A percentile compares a stretch with the other conserved stretches of the same genome.
Evolutionary conservation across 1,139 yeast species (phyloP).

Genomic region (Suhomyces panamericanus): DNA sequence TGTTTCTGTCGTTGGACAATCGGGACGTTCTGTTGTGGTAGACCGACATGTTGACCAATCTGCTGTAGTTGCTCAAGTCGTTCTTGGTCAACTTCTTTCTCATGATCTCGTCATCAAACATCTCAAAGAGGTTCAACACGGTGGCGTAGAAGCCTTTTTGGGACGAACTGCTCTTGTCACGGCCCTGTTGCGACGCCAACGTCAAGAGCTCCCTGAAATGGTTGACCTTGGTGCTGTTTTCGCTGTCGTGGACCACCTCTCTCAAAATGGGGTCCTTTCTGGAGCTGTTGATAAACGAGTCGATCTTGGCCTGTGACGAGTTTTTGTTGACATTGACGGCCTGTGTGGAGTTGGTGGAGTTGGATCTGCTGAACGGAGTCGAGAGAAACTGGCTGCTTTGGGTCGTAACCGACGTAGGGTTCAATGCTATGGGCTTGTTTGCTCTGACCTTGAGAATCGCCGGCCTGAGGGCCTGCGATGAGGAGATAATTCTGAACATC

Average conservation of each 20-base stretch:
- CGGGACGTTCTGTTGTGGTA: slow-evolving; percentile 34
- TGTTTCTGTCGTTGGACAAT: slow-evolving; percentile 33
- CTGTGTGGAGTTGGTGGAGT: slow-evolving; percentile 15
- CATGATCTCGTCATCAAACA: slow-evolving; percentile 32
- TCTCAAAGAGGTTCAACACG: slow-evolving; percentile 22
- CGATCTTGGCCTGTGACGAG: slow-evolving; percentile 16
- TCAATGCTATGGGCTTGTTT: slow-evolving; percentile 25
- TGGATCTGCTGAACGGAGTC: slow-evolving; percentile 19
- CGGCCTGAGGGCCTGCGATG: slow-evolving; percentile 42
- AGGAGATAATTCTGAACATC: slow-evolving; percentile 43
- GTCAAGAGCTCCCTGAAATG: slow-evolving; percentile 32
- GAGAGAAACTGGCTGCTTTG: slow-evolving; percentile 7
- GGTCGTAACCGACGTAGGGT: background rate
- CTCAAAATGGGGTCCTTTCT: slow-evolving; percentile 27
- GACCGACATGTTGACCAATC: slow-evolving; percentile 30
- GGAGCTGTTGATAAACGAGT: slow-evolving; percentile 19
- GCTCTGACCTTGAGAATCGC: slow-evolving; percentile 41
- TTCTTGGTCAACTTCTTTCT: slow-evolving; percentile 24
- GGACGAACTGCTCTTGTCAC: slow-evolving; percentile 17
- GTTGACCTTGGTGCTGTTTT: slow-evolving; percentile 23
- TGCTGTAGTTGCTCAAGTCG: slow-evolving; percentile 31
- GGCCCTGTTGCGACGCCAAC: slow-evolving; percentile 22
- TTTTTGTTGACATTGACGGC: slow-evolving; percentile 11
- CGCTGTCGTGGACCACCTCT: slow-evolving; percentile 22
- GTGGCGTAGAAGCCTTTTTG: slow-evolving; percentile 25